phyloP scores from a whole-genome alignment of 2,329 filamentous ascomycete genomes.

The Cercospora brassicicola region DNA sequence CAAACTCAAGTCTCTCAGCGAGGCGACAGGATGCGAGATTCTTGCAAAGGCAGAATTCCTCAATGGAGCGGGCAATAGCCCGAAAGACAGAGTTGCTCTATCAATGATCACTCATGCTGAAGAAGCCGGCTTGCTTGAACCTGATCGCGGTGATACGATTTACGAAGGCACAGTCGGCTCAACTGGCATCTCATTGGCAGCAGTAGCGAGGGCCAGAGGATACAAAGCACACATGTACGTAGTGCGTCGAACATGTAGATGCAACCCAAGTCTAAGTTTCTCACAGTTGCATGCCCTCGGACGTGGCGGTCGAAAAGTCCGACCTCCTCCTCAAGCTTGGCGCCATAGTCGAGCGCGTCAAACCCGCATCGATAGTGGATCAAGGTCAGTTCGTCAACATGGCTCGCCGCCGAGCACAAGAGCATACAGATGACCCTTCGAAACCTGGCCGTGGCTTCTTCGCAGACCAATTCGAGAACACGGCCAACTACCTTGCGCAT shows the following conservation, averaged over 20 bases:
- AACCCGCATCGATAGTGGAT: conserved; percentile 90
- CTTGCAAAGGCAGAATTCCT: conserved; percentile 93
- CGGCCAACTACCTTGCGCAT: conserved; percentile 86
- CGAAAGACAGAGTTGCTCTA: conserved; percentile 92
- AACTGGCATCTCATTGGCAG: conserved; percentile 91
- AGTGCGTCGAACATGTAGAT: conserved; percentile 8
- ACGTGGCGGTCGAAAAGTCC: conserved; percentile 85
- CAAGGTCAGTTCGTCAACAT: conserved; percentile 93
- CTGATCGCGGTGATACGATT: conserved; percentile 84
- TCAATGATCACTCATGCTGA: conserved; percentile 85
- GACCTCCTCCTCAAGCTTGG: conserved; percentile 85
- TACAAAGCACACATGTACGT: conserved; percentile 84
- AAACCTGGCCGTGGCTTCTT: conserved; percentile 80
- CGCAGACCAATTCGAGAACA: conserved; percentile 92
- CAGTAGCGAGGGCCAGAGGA: conserved; percentile 80
- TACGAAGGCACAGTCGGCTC: conserved; percentile 97
- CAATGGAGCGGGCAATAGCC: conserved; percentile 89
- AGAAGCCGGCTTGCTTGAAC: conserved; percentile 69
- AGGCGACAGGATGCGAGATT: conserved; percentile 83
- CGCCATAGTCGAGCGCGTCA: conserved; percentile 86
- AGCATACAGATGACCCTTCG: conserved; percentile 63
- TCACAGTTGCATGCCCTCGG: conserved; percentile 82
- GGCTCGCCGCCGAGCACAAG: conserved; percentile 70
- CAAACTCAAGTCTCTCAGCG: conserved; percentile 49
- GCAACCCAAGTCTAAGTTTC: conserved; percentile 5